Evolutionary conservation across 305 asterid genomes (phyloP).

Genomic region (Solanum aculeatissimum): DNA sequence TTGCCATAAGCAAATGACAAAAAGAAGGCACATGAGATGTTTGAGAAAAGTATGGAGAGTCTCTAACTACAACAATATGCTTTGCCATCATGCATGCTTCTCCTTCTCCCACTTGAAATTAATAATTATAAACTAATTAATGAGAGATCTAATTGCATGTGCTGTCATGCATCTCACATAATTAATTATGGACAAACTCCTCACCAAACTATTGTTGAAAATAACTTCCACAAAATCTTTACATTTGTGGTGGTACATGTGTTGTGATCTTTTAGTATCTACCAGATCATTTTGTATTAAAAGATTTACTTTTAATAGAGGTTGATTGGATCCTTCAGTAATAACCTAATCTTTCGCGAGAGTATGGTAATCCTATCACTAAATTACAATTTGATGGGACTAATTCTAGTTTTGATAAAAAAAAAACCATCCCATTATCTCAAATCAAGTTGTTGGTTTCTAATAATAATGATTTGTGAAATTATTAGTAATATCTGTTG

Average conservation of each 20-base stretch:
- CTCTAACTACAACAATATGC: background rate
- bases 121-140: background rate
- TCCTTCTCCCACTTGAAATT: background rate
- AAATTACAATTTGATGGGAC: background rate
- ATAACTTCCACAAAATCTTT: background rate
- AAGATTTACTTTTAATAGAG: background rate
- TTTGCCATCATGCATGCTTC: background rate
- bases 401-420: background rate
- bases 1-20: background rate
- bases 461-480: background rate
- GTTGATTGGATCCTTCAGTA: background rate
- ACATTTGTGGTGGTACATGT: background rate
- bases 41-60: background rate
- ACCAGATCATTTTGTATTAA: background rate
- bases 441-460: background rate
- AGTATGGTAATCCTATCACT: background rate
- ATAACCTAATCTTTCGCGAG: no score
- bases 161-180: background rate
- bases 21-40: slow-evolving; percentile 4
- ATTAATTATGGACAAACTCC: background rate
- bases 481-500: background rate
- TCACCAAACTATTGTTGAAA: background rate
- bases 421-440: background rate
- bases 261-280: background rate
- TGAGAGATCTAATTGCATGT: background rate